A percentile compares a stretch with the other conserved stretches of the same genome.
Conservation (phyloP, 139 green algal species). For the Eudorina sp. region DNA sequence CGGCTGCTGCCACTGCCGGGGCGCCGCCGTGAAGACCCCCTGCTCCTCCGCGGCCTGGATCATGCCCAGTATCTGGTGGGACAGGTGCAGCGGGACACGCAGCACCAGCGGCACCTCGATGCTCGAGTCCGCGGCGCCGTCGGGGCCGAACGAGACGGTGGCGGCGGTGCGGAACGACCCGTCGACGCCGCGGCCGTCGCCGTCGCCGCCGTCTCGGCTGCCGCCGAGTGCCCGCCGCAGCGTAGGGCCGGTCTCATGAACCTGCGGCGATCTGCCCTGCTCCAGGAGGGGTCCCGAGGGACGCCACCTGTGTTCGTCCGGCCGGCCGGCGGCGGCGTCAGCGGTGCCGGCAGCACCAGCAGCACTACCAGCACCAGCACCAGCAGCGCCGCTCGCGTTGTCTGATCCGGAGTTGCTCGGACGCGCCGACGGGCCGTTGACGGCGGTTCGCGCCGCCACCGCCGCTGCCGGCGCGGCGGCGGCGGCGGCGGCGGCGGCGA, state of each 20-base stretch:
- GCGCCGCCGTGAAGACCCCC: background rate
- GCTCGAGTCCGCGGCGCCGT: background rate
- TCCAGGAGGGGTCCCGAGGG: background rate
- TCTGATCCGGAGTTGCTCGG: too few species aligned
- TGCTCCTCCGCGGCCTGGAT: background rate
- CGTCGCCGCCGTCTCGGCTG: background rate
- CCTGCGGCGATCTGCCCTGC: background rate
- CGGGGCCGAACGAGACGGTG: too few species aligned
- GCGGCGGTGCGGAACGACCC: too few species aligned
- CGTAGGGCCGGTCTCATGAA: background rate
- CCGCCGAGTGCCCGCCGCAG: background rate
- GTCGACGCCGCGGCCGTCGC: background rate
- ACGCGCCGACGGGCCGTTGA: too few species aligned
- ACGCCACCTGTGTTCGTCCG: background rate
- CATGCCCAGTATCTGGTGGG: background rate
- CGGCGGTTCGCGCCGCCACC: too few species aligned
- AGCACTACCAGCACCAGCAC: too few species aligned
- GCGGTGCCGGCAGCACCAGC: background rate
- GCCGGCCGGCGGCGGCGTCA: background rate
- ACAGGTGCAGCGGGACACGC: background rate
- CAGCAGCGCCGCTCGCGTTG: too few species aligned
- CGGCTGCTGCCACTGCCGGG: background rate
- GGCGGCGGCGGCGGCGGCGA: background rate
- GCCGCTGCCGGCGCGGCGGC: too few species aligned
- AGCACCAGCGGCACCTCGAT: conserved; percentile 14